Percentiles rank a stretch among this genome's conserved stretches.
These are phyloP conservation scores for Gnetum montanum DNA, from an alignment of 75 land plant species.

Conservation along the genomic window DNA sequence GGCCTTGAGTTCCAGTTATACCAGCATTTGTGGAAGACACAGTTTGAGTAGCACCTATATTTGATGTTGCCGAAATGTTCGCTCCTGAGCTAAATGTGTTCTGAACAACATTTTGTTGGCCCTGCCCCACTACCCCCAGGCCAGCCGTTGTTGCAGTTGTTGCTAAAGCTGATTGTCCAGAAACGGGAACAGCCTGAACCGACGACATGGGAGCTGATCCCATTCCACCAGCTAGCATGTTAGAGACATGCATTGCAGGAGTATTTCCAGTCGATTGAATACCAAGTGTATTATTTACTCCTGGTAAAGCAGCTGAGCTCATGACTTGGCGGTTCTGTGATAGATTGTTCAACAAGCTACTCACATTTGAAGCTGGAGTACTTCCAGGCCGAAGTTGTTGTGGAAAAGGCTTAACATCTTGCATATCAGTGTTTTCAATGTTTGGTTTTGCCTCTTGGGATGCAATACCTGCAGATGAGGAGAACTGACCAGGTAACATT, in stretches of 20 bases:
- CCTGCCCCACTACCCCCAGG: conserved; percentile 26
- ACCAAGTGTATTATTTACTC: conserved; percentile 39
- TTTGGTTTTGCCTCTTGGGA: conserved; percentile 39
- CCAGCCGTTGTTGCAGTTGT: conserved; percentile 19
- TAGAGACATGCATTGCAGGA: conserved; percentile 52
- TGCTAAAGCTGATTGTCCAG: conserved; percentile 24
- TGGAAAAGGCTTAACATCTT: conserved; percentile 55
- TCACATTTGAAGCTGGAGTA: conserved; percentile 51
- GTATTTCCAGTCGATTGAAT: conserved; percentile 37
- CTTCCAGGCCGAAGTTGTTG: conserved; percentile 43
- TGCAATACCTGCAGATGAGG: conserved; percentile 32
- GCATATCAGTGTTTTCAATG: conserved; percentile 21
- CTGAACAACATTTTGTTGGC: conserved; percentile 38
- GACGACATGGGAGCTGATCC: conserved; percentile 4
- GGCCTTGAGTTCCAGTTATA: conserved; percentile 20
- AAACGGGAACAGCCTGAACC: background rate
- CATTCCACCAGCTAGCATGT: conserved; percentile 12
- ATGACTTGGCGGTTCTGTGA: conserved; percentile 55
- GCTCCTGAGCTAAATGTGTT: conserved; percentile 39
- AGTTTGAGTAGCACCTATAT: conserved; percentile 31
- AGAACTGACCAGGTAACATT: conserved; percentile 23
- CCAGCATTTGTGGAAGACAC: conserved; percentile 18
- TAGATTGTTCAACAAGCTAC: conserved; percentile 44
- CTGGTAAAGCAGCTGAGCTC: conserved; percentile 39
- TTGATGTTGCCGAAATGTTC: conserved; percentile 45